Percentiles rank a stretch among this genome's conserved stretches.
Conservation (phyloP, 371 early-diverging fungal genomes). For the Mucor sp. region DNA sequence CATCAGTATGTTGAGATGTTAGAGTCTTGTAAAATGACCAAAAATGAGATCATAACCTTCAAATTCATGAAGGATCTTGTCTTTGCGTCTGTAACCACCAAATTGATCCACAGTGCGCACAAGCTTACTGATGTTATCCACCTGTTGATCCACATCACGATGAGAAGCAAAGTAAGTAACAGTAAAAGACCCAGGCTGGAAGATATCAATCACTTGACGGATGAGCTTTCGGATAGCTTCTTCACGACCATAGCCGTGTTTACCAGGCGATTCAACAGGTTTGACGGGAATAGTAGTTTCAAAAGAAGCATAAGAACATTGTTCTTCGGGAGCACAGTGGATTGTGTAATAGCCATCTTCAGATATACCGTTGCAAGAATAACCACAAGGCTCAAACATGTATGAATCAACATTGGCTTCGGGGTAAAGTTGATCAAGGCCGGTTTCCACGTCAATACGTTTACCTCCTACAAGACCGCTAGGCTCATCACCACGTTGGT, state of each 20-base stretch:
- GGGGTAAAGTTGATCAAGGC: conserved; percentile 82
- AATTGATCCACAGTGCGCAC: conserved; percentile 50
- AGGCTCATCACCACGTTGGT: conserved; percentile 53
- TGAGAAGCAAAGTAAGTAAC: conserved; percentile 83
- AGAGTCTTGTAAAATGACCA: conserved; percentile 61
- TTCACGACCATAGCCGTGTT: conserved; percentile 35
- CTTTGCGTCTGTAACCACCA: conserved; percentile 63
- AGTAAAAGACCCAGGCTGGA: conserved; percentile 83
- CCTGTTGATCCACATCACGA: conserved; percentile 41
- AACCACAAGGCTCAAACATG: conserved; percentile 94
- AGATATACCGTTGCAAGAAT: conserved; percentile 87
- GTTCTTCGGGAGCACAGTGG: conserved; percentile 96
- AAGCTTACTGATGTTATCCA: conserved; percentile 46
- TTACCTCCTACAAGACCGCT: conserved; percentile 63
- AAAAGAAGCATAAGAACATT: conserved; percentile 96
- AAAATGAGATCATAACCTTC: conserved; percentile 79
- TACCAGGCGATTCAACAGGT: conserved; percentile 19
- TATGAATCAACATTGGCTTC: conserved; percentile 78
- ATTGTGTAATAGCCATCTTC: conserved; percentile 88
- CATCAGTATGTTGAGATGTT: neutral
- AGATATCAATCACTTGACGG: conserved; percentile 76
- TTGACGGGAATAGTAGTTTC: conserved; percentile 88
- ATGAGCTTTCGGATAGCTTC: conserved; percentile 63
- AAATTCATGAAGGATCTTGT: conserved; percentile 82
- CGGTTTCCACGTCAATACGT: conserved; percentile 73